Evolutionary conservation across 2,329 filamentous ascomycete genomes (phyloP), one percentile per base, ranked within the genome.

Genomic region (Chrysoporthe deuterocubensis): DNA sequence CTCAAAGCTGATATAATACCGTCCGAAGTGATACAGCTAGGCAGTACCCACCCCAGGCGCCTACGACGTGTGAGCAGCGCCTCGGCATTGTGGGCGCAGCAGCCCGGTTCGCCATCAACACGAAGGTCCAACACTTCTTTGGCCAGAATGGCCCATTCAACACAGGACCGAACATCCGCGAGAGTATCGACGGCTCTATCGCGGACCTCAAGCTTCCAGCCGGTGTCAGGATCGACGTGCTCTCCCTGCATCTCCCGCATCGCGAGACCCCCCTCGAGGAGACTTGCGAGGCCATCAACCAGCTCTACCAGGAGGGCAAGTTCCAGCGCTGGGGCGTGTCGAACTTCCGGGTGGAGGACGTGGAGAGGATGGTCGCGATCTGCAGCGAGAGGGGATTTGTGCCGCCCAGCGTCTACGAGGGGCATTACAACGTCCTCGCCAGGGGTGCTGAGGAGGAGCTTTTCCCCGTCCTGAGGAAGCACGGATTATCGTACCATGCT

Each of bases 341-440:
- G 64, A 83, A 82, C 71, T 82, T 78, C 71, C 73, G 73, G 1
- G 73, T 76, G 1, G 92, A 89, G 78, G 91, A 93, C 74, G 89
- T 93, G 2, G 90, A 90, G 0, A 89, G 93, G 75, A 83, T 92
- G 4, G 87, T 87, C 58, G 88, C 88, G 71, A 85, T 89, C 58
- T 91, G 88, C 78, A 87, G 86, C 65, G 84, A 86, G 74, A 84
- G 87, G 67, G 86, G 86, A 5, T 92, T 87, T 85, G 88, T 92
- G 9, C 83, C 68, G 42, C 90, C 90, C 0, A 90, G 87, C 0
- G 87, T 92, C 65, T 93, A 90, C 75, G 90, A 93, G 73, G 91
- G 83, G 61, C 91, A 92, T 86, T 91, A 91, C 74, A 90, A 90
- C 37, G 57, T 63, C 6, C 9, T 68, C 13, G 74, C 74, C 46